Evolutionary conservation across 805 yeast genomes (phyloP), one percentile per base, ranked within the genome.

Genomic region (Saturnispora saitoi): DNA sequence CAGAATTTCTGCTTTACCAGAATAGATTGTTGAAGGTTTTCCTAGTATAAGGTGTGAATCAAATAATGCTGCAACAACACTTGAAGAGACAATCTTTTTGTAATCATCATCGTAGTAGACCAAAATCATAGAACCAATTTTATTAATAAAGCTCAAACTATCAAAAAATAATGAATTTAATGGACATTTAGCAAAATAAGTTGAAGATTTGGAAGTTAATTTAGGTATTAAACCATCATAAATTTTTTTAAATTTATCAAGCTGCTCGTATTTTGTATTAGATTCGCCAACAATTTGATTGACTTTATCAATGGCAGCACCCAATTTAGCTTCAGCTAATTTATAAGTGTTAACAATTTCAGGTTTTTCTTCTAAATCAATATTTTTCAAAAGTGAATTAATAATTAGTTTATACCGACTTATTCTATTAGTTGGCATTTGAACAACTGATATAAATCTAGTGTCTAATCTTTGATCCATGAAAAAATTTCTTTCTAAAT

Each of bases 381-480:
- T 45, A 39, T 63, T 56, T 32, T 69, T 66, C 8, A 59, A 46
- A 36, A 74, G 53, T 1, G 74, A 63, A 29, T 73, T 75, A n/a
- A 76, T 53, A n/a, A 79, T 68, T 32, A 79, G 62, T 47, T 71
- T 68, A 56, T 79, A 78, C 53, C 77, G 76, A 3, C 72, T 60
- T 8, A 75, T 64, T 52, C 84, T 60, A 37, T 72, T 61, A 10
- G 77, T 66, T 3, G 86, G 84, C 59, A 70, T 71, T 54, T 77
- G 80, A 28, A 76, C 60, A 52, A 80, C 65, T 0, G 83, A 78
- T 30, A 60, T 56, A 44, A 80, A 76, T 4, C 83, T 72, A 26
- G 78, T 64, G 58, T 80, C 86, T 56, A 70, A 55, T 3, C 54
- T 54, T 4, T 71, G 69, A 51, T 76, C 70, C 63, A 65, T 62